Base-by-base conservation (phyloP, 2,329 filamentous ascomycete genomes). In the Chlorencoelia australis region DNA sequence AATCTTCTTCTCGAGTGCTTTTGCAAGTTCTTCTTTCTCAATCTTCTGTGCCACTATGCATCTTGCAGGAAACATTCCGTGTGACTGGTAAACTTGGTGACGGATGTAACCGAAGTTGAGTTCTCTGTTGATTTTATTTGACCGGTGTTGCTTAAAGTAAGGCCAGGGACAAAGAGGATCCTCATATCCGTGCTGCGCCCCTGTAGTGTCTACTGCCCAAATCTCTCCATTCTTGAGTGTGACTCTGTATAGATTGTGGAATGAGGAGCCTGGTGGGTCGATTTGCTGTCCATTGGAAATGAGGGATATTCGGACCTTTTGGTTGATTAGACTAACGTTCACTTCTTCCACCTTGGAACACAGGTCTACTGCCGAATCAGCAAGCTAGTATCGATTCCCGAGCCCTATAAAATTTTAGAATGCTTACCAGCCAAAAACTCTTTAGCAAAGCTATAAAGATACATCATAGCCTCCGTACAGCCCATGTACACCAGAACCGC, bases 381-480 rank as follows among this genome's bases (percentile, higher is more conserved):
- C n/a, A n/a, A n/a, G n/a, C n/a, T n/a, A n/a, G n/a, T n/a, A n/a
- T n/a, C n/a, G n/a, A n/a, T n/a, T n/a, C n/a, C n/a, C n/a, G n/a
- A n/a, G n/a, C n/a, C n/a, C n/a, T n/a, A n/a, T n/a, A n/a, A n/a
- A n/a, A n/a, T n/a, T n/a, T n/a, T n/a, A 20, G 29, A 17, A 31
- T 19, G 10, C 29, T 19, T 31, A 31, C 29, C 29, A 17, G 29
- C n/a, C 14, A 31, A 31, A 31, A 31, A 19, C 29, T 17, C 29
- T n/a, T 31, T 31, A 17, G 15, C 29, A 20, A 31, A 31, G 16
- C 29, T n/a, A 31, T 20, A 20, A 31, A 31, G 29, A 31, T 31
- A 31, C 17, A 31, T 31, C 29, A 31, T 31, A 31, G 29, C 29
- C 29, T 31, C 29, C 29, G 29, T 17, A 31, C 29, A 31, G 4